Percentiles rank a stretch among this genome's conserved stretches.
Evolutionary conservation across 257 asterid genomes (phyloP).

Genomic region (Linaria vulgaris): DNA sequence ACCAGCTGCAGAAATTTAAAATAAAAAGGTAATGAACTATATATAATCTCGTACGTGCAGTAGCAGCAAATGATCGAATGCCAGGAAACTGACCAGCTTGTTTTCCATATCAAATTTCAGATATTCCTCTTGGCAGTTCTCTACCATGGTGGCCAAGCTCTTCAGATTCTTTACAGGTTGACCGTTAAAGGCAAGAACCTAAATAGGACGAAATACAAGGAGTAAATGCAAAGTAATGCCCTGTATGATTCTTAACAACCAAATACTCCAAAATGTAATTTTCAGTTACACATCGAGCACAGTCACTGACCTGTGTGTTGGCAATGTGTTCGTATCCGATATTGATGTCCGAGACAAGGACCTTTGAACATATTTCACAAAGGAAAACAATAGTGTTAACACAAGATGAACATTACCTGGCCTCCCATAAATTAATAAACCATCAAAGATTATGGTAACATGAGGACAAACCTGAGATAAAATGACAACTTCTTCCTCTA

Average conservation of each 20-base stretch:
- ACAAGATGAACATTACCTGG: constrained; percentile 16
- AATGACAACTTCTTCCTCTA: constrained; percentile 86
- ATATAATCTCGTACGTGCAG: neutral
- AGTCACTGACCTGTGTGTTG: constrained; percentile 77
- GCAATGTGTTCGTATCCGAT: constrained; percentile 94
- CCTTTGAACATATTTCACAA: constrained; percentile 45
- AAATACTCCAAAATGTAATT: too few relatives aligned
- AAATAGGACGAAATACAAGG: constrained; percentile 15
- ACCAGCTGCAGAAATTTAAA: constrained; percentile 54
- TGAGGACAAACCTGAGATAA: constrained; percentile 75
- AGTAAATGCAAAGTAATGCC: too few relatives aligned
- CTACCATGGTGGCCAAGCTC: constrained; percentile 85
- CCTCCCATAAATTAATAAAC: constrained; percentile 7
- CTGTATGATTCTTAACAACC: too few relatives aligned
- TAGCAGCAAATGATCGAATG: neutral
- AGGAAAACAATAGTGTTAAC: constrained; percentile 22
- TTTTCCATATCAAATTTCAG: constrained; percentile 84
- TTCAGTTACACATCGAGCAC: too few relatives aligned
- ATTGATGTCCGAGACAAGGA: constrained; percentile 94
- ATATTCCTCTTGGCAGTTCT: constrained; percentile 70
- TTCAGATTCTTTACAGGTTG: constrained; percentile 84
- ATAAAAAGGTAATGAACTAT: neutral
- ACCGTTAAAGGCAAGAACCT: constrained; percentile 90
- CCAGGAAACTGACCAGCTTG: constrained; percentile 56
- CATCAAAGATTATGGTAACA: constrained; percentile 8